A percentile compares a stretch with the other conserved stretches of the same genome.
Conservation (phyloP, 805 yeast genomes). For the Osmozyma mogii region DNA sequence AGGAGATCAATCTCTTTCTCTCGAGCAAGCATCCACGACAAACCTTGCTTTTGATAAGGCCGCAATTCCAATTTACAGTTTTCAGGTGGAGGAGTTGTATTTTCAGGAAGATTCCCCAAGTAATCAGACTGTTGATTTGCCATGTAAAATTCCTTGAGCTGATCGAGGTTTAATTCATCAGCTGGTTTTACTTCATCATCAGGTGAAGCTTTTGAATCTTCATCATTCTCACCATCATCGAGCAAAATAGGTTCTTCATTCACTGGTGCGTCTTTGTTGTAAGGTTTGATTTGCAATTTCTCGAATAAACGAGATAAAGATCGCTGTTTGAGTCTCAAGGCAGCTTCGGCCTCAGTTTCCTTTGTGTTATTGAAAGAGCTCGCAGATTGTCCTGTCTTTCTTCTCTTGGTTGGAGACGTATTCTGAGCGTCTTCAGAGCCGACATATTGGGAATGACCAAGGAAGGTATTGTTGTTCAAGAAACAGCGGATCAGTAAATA, state of each 20-base stretch:
- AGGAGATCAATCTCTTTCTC: constrained; percentile 54
- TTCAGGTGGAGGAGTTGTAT: constrained; percentile 40
- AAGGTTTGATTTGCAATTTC: constrained; percentile 28
- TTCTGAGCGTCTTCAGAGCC: constrained; percentile 3
- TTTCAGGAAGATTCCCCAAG: constrained; percentile 51
- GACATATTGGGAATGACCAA: constrained; percentile 5
- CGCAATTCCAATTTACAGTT: constrained; percentile 55
- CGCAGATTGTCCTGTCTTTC: constrained; percentile 8
- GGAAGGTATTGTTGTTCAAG: constrained; percentile 35
- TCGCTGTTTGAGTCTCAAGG: constrained; percentile 43
- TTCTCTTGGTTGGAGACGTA: constrained; percentile 13
- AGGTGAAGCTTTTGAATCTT: constrained; percentile 15
- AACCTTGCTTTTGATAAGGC: constrained; percentile 75
- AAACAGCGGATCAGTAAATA: constrained; percentile 62
- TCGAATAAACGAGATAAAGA: constrained; percentile 52
- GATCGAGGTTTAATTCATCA: constrained; percentile 55
- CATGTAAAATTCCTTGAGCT: constrained; percentile 65
- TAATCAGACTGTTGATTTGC: constrained; percentile 61
- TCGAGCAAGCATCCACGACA: constrained; percentile 83
- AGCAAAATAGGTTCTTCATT: constrained; percentile 5
- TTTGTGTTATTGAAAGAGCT: constrained; percentile 19
- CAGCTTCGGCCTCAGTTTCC: constrained; percentile 49
- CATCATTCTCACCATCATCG: constrained; percentile 7
- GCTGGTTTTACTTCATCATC: constrained; percentile 14
- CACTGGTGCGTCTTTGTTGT: constrained; percentile 10